Evolutionary conservation across 2,329 filamentous ascomycete species (phyloP).

Genomic region (Monosporascus cannonballus): DNA sequence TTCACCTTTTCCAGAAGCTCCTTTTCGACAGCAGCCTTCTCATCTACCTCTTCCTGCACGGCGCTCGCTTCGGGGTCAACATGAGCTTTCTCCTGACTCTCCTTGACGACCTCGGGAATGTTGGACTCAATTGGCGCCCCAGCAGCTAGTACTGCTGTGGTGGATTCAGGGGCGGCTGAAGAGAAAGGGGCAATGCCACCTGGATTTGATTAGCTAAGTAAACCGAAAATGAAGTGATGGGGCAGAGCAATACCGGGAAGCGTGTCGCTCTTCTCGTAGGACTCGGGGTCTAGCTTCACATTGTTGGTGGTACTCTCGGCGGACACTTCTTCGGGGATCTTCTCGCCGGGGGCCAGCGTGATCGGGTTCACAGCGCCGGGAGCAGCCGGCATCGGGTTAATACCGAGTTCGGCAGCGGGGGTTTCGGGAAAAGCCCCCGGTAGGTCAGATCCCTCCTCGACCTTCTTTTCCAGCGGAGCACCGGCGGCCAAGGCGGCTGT

Average conservation of each 20-base stretch:
- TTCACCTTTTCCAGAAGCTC: conserved; percentile 65
- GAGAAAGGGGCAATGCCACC: conserved; percentile 17
- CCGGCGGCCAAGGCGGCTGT: conserved; percentile 63
- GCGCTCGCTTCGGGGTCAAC: conserved; percentile 63
- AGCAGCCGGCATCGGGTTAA: conserved; percentile 58
- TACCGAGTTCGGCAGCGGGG: conserved; percentile 46
- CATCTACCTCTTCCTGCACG: conserved; percentile 57
- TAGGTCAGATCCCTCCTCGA: conserved; percentile 35
- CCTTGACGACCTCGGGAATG: conserved; percentile 60
- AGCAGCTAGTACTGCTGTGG: conserved; percentile 34
- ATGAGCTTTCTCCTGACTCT: conserved; percentile 64
- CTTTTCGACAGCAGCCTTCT: conserved; percentile 65
- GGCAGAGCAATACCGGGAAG: conserved; percentile 37
- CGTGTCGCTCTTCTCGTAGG: conserved; percentile 76
- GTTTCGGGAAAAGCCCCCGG: conserved; percentile 71
- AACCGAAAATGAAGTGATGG: neutral
- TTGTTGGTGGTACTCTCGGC: conserved; percentile 64
- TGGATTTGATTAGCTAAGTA: conserved; percentile 9
- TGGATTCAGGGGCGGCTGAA: conserved; percentile 36
- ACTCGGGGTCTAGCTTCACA: conserved; percentile 73
- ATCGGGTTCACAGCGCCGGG: conserved; percentile 71
- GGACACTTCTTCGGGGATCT: conserved; percentile 65
- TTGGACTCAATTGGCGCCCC: conserved; percentile 38
- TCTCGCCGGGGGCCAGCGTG: conserved; percentile 71
- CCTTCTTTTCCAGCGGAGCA: conserved; percentile 52